Base-by-base conservation (phyloP, 1,284 basidiomycete species). In the Anthracocystis setariae region DNA sequence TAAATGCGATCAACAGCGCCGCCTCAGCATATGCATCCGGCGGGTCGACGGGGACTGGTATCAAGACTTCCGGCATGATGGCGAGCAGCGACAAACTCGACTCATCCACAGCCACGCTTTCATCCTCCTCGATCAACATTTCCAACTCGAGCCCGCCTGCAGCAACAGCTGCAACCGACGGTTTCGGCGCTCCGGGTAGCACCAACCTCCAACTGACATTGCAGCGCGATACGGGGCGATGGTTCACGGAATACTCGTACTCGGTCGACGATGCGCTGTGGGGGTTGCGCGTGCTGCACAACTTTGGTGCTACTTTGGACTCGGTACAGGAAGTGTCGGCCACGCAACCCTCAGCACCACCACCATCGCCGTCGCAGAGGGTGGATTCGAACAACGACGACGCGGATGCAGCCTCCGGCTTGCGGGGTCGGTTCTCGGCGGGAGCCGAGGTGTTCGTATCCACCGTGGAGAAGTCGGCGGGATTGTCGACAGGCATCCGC, bases 371-470 rank as follows among this genome's bases (percentile, higher is more conserved):
- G 2, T 23, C 37, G 40, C 10, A 23, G 18, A 21, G 40, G 18
- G 21, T 53, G 4, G 29, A 88, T 93, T 1, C 40, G 8, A 92
- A 93, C 84, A 92, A 94, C 20, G 37, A n/a, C 8, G 65, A 63
- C 42, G 15, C 53, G 0, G 72, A 77, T 18, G 54, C 61, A 53
- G 92, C 92, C 40, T 75, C 76, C 2, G 94, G 94, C 0, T 84
- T 98, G 40, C 90, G 90, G 76, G 94, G 94, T 0, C 87, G 94
- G 10, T 88, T 97, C 61, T 93, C 92, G 2, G 90, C 92, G 3
- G 95, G 95, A 21, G 95, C 92, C 10, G 95, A 98, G 82, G 84
- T 97, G 10, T 98, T 97, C 83, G 88, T 97, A 78, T 95, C 92
- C 68, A 90, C 92, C 3, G 92, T 92, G 79, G 93, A 97, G 84